These are phyloP conservation scores for Poterioochromonas sp. DNA, from an alignment of 352 stramenopile species.

Conservation along the genomic window DNA sequence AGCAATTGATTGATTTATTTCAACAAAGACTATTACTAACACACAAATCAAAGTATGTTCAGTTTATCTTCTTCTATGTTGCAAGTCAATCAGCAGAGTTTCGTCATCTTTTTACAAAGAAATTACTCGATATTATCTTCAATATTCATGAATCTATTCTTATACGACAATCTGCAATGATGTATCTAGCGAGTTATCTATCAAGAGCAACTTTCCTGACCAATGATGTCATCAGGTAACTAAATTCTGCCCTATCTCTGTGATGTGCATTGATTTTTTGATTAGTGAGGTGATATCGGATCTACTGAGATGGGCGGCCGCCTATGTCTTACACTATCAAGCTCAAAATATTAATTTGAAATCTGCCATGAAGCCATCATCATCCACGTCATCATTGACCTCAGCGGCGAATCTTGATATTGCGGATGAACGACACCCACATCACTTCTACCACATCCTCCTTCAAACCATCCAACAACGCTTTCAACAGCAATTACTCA, in stretches of 20 bases:
- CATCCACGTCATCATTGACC: neutral
- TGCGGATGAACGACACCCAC: no score
- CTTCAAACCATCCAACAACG: neutral
- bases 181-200: constrained; percentile 1
- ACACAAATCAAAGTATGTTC: constrained; percentile 23
- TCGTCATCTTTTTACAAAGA: neutral
- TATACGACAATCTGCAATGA: neutral
- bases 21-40: neutral
- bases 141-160: neutral
- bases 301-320: neutral
- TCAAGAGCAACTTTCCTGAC: neutral
- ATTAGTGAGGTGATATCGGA: neutral
- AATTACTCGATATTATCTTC: neutral
- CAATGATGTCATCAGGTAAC: neutral
- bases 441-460: no score
- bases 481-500: neutral
- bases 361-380: neutral
- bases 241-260: neutral
- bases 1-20: constrained; percentile 2
- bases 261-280: neutral
- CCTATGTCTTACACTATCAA: neutral
- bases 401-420: neutral
- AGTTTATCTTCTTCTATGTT: constrained; percentile 18
- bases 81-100: neutral
- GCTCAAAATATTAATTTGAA: neutral